Base-by-base conservation (phyloP, 257 asterid genomes). In the Rhazya stricta region DNA sequence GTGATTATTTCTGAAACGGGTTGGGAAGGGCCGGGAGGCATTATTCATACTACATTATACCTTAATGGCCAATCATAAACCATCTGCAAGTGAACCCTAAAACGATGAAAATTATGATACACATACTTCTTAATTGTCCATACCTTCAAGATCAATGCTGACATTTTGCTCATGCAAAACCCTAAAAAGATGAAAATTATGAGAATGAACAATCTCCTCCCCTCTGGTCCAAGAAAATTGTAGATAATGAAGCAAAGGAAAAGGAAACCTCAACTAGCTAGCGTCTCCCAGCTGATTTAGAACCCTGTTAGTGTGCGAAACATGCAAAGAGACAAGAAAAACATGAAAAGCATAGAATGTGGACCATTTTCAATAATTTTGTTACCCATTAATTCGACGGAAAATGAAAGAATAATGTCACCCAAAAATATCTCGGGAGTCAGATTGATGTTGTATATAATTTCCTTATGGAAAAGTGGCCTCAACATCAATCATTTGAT, bases 401-500 rank as follows among this genome's bases (percentile, higher is more conserved):
- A 6, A 10, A 23, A 9, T 16, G 0, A 12, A 7, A 10, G 0
- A 53, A 71, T 16, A 71, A 1, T 10, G 13, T 4, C 42, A 19
- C 32, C 57, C 30, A 23, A 13, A 50, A 71, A 53, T 34, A 37
- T 50, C 34, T 34, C n/a, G n/a, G 1, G 18, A 32, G 32, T 39
- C 30, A 11, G 36, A 60, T 9, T 6, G 39, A 29, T 11, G 67
- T n/a, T n/a, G n/a, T n/a, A n/a, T n/a, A n/a, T 60, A n/a, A 32
- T 3, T 46, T 30, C 32, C 45, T 4, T 46, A 32, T 9, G 11
- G 53, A 16, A 71, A 0, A 25, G 48, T 37, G 25, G 23, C 30
- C 19, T 73, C 57, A 18, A 41, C 60, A 42, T 73, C 56, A 42
- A 60, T 42, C 70, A 73, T 58, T 73, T 57, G 45, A 73, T 9